These are phyloP conservation scores for Ceratobasidium sp. DNA, from an alignment of 1,284 basidiomycete species.

Conservation along the genomic window DNA sequence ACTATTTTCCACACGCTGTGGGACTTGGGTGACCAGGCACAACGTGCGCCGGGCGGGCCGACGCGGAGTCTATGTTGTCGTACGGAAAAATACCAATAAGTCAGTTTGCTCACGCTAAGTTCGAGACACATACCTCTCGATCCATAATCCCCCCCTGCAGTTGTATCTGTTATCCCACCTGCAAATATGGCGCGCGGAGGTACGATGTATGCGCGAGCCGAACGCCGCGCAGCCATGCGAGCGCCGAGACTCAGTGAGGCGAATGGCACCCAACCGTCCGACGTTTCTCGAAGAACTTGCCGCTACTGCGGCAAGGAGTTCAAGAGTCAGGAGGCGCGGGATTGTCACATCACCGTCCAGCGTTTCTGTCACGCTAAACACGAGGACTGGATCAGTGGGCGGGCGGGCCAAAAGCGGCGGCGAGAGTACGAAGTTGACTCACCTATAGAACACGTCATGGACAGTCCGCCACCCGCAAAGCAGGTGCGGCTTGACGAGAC, in stretches of 20 bases:
- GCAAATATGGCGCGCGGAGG: not conserved
- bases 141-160: no score
- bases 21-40: not conserved
- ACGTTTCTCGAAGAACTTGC: not conserved
- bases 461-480: not conserved
- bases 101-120: no score
- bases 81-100: no score
- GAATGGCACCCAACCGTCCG: not conserved
- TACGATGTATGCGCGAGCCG: conserved; percentile 4
- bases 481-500: not conserved
- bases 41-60: no score
- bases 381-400: not conserved
- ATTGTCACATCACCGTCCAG: not conserved
- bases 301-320: not conserved
- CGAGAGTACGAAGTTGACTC: not conserved
- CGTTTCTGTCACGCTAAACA: not conserved
- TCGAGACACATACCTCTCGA: no score
- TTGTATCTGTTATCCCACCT: not conserved
- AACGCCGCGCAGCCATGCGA: not conserved
- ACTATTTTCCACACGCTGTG: not conserved
- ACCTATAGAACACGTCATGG: not conserved
- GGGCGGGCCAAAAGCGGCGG: not conserved
- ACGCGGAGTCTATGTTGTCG: no score
- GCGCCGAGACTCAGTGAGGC: not conserved
- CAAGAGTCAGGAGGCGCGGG: not conserved